Evolutionary conservation across 768 basidiomycete species (phyloP), one percentile per base, ranked within the genome.

Genomic region (Russula compacta): DNA sequence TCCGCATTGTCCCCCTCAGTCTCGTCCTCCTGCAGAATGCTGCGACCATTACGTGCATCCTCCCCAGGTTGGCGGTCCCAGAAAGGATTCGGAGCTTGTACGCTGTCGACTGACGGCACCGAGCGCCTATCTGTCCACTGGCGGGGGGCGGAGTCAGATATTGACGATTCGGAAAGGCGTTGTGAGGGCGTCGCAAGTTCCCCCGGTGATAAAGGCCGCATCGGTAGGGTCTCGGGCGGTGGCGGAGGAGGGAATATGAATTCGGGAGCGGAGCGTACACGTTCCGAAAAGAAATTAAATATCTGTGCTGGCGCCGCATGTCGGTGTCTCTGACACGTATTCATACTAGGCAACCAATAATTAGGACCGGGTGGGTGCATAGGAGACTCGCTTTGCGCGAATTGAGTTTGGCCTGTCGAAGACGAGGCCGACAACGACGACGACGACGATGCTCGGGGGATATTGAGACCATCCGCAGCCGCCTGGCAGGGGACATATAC

Each of bases 401-500:
- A 69, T 65, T 33, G 76, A 68, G 60, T 75, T 73, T 33, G 67
- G 57, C 56, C 69, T 32, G 68, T 64, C 2, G 74, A 75, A 35
- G 53, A 44, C n/a, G 33, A 69, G 68, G 39, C 10, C 12, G 74
- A 73, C 5, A 78, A 73, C 33, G 81, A 79, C 8, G 76, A 71
- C 49, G 78, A 73, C 33, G 81, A 79, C 8, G 76, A 71, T 11
- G 77, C 69, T 33, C 32, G 56, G 44, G 46, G 19, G 35, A 53
- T 49, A 67, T 84, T 82, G 40, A 81, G 69, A 48, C 77, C 76
- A 44, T 79, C 79, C 12, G 77, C 77, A 1, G 84, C 82, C 21
- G 78, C 79, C 66, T 79, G 78, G 65, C 85, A 85, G 1, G 83
- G 83, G 39, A 77, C 77, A 66, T 81, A 84, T 33, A 84, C 77